Base-by-base conservation (phyloP, 2,329 filamentous ascomycete genomes). In the Exophiala aquamarina region DNA sequence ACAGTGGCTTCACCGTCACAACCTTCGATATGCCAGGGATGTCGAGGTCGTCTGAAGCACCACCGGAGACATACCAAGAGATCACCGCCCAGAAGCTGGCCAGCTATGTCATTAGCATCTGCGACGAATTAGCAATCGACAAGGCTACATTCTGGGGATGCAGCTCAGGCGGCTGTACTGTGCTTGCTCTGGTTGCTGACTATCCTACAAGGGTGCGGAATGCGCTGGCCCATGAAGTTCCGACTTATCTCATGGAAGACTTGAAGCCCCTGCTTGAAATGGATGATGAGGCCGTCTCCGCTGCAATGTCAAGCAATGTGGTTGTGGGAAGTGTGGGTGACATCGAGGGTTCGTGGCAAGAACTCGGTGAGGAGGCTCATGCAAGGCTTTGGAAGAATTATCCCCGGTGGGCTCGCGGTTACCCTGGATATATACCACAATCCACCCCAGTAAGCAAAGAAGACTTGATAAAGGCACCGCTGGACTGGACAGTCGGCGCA, bases 1-100 rank as follows among this genome's bases (percentile, higher is more conserved):
- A 11, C 29, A 6, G 13, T 2, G 42, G 47, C 20, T 50, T 46
- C 32, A 26, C 20, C 2, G 47, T 50, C 6, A 50, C 47, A 13
- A 50, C 47, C 5, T 45, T 50, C 42, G 47, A 50, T 19, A 50
- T 50, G 47, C 47, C 47, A 6, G 47, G 47, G 10, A 50, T 50
- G 46, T 49, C 46, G 13, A 13, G 46, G 11, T 49, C 46, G 11
- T 23, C 23, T 7, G 15, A 33, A 14, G 46, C 46, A 14, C 46
- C 46, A 3, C 34, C 41, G 8, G 34, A 44, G 9, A 49, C 46
- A 17, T 49, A 44, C 19, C 23, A 44, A 35, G 35, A 49, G 5
- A 18, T 49, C 19, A 49, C 46, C 3, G 46, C 11, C 17, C 41
- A 44, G 4, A 49, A 49, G 10, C 19, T 49, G 10, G 40, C 46